Base-by-base conservation (phyloP, 2,329 filamentous ascomycete genomes). In the Rhinocladiella mackenziei region DNA sequence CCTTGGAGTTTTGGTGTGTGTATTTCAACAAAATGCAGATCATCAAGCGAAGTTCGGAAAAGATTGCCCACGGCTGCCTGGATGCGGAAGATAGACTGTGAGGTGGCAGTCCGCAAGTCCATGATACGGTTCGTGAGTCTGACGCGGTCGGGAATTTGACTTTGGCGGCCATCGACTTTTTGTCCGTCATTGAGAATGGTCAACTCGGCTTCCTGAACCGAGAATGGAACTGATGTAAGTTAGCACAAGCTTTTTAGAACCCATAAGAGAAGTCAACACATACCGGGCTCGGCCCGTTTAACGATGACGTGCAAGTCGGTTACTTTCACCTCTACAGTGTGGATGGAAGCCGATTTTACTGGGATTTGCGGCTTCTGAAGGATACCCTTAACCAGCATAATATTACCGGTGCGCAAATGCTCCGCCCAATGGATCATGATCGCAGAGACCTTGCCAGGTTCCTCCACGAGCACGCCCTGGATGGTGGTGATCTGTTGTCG, bases 1-100 rank as follows among this genome's bases (percentile, higher is more conserved):
- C 87, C 86, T 40, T 94, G 88, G 31, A 96, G 72, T 68, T 95
- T 96, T 2, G 89, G 89, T 0, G 88, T 94, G 62, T 95, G 88
- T 48, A 96, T 95, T 65, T 96, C 89, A 47, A 94, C 83, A 62
- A 96, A 96, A 11, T 81, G 83, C 51, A 83, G 73, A 2, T 76
- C 73, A 55, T 91, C 84, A 1, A 96, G 76, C 2, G 83, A 80
- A 7, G 76, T 67, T 36, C 89, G 84, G 75, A 95, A 96, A 18
- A 85, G 74, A 57, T 84, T 84, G 56, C 84, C 83, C 44, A 95
- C 80, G 18, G 80, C 83, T 3, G 88, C 84, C 55, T 92, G 86
- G 36, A 95, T 80, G 47, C 87, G 84, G 74, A 95, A 94, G 53
- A 95, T 84, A 23, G 84, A 81, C 63, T 95, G 89, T 36, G 89